Evolutionary conservation across 176 grass and related monocot genomes (phyloP).

Genomic region (Tillandsia leiboldiana): DNA sequence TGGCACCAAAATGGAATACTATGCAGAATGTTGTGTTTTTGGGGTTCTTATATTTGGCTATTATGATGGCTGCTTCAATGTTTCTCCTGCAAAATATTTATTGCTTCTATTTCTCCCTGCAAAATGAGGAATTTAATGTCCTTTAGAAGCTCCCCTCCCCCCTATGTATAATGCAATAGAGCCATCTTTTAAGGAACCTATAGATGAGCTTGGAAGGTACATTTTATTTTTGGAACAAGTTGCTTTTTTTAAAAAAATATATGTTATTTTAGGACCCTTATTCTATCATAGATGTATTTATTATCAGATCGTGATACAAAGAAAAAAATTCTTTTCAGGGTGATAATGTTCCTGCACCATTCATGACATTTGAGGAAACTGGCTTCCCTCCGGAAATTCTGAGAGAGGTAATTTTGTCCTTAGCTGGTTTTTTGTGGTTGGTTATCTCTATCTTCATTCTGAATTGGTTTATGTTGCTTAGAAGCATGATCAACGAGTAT

Average conservation of each 20-base stretch:
- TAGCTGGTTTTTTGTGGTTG: slow-evolving; percentile 3
- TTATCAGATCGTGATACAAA: slow-evolving; percentile 2
- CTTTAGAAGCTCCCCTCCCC: too few relatives aligned
- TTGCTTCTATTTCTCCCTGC: too few relatives aligned
- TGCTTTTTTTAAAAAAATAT: slow-evolving; percentile 1
- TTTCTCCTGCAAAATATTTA: too few relatives aligned
- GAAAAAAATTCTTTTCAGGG: slow-evolving; percentile 36
- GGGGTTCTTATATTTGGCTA: not conserved
- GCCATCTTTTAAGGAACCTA: too few relatives aligned
- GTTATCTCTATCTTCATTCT: not conserved
- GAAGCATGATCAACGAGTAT: not conserved
- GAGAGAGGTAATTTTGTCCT: slow-evolving; percentile 73
- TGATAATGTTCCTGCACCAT: slow-evolving; percentile 81
- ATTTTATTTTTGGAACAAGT: too few relatives aligned
- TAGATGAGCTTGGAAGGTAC: too few relatives aligned
- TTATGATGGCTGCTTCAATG: not conserved
- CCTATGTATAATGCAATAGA: too few relatives aligned
- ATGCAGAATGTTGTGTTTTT: not conserved
- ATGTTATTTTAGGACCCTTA: slow-evolving; percentile 22
- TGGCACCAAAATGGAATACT: too few relatives aligned
- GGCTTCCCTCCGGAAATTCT: slow-evolving; percentile 94
- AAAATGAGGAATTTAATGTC: too few relatives aligned
- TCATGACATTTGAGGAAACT: slow-evolving; percentile 97
- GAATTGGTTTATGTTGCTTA: not conserved
- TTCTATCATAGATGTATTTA: slow-evolving; percentile 21